phyloP scores from a whole-genome alignment of 169 alveolate genomes.

The Pseudocohnilembus persalinus region DNA sequence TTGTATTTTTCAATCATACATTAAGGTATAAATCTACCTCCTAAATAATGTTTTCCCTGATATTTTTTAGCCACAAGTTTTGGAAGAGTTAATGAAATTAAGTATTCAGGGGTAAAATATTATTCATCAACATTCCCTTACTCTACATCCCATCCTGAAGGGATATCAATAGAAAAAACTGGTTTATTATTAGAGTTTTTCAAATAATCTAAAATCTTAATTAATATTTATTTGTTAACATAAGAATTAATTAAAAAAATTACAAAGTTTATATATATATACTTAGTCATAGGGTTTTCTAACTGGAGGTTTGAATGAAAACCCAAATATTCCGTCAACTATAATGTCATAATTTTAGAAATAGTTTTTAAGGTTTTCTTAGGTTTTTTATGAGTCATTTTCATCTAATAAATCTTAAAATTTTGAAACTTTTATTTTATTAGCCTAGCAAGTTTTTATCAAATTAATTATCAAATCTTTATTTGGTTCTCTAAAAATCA shows the following conservation, averaged over 20 bases:
- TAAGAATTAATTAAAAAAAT: constrained; percentile 1
- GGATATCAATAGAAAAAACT: constrained; percentile 87
- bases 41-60: constrained; percentile 78
- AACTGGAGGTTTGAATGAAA: constrained; percentile 88
- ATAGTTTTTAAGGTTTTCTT: constrained; percentile 23
- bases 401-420: constrained; percentile 54
- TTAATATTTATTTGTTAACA: background rate
- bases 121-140: constrained; percentile 70
- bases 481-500: constrained; percentile 29
- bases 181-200: constrained; percentile 52
- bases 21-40: constrained; percentile 84
- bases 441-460: constrained; percentile 19
- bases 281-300: constrained; percentile 80
- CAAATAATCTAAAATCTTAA: constrained; percentile 55
- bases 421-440: constrained; percentile 34
- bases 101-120: constrained; percentile 63
- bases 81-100: constrained; percentile 83
- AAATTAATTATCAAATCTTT: constrained; percentile 34
- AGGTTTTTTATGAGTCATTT: constrained; percentile 41
- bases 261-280: background rate
- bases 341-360: constrained; percentile 71
- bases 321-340: constrained; percentile 91
- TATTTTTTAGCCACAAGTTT: constrained; percentile 70
- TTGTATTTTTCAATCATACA: constrained; percentile 47
- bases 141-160: constrained; percentile 91